Percentiles rank a stretch among this genome's conserved stretches.
Evolutionary conservation across 2,329 filamentous ascomycete genomes (phyloP).

Genomic region (Cryphonectria radicalis): DNA sequence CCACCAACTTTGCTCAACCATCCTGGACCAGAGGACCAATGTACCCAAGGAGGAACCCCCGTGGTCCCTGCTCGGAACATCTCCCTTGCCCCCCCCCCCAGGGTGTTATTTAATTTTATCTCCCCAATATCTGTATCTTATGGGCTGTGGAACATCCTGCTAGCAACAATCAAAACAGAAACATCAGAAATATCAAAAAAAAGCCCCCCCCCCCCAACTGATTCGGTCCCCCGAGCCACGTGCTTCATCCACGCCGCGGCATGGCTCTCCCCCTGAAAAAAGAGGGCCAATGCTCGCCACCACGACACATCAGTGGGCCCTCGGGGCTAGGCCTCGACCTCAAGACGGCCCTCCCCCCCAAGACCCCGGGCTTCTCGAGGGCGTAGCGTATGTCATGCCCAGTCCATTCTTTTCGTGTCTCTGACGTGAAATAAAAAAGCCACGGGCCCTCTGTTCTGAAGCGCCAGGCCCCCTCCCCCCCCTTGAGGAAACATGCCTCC

Average conservation of each 20-base stretch:
- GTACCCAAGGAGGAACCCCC: neutral
- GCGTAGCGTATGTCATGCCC: neutral
- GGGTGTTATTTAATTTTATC: neutral
- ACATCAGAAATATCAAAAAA: neutral
- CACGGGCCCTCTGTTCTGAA: neutral
- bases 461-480: neutral
- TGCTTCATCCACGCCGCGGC: constrained; percentile 14
- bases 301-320: constrained; percentile 11
- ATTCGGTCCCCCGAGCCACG: constrained; percentile 1
- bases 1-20: neutral
- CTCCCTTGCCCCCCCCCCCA: neutral
- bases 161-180: neutral
- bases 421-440: neutral
- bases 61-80: neutral
- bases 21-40: neutral
- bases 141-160: neutral
- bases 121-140: neutral
- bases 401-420: neutral
- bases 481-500: neutral
- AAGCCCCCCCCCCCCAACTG: neutral
- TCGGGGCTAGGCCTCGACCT: neutral
- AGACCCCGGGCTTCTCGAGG: neutral
- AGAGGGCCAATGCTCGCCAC: neutral
- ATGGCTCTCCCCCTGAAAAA: constrained; percentile 5
- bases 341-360: neutral